Evolutionary conservation across 2,329 filamentous ascomycete species (phyloP), one percentile per base, ranked within the genome.

Genomic region (Tolypocladium ovalisporum): DNA sequence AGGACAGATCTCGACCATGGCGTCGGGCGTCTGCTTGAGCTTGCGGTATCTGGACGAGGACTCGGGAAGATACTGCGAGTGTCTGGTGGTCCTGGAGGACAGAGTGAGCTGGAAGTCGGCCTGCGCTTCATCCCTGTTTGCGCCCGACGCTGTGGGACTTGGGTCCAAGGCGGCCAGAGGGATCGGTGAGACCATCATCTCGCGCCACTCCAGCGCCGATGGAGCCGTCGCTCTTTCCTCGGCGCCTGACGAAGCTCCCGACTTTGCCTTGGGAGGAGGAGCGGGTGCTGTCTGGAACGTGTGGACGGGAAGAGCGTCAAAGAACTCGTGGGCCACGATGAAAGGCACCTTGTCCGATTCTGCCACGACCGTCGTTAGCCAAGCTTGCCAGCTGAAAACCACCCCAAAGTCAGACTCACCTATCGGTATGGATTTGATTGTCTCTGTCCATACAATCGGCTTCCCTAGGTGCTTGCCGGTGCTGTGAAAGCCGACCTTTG

Each of bases 271-370:
- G 32, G 56, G 55, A 29, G 58, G 53, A 36, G 57, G 36, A 34
- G 76, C 70, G 7, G 73, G 69, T 54, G 93, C 80, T 17, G 89
- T 87, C 71, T 97, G 88, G 70, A 99, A 99, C 60, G 90, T 86
- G 71, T 99, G 92, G 64, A 99, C 97, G 37, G 94, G 94, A 0
- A 99, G 85, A 2, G 94, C 94, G 65, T 99, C 94, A 75, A 99
- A 99, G 78, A 99, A 97, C 70, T 99, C 94, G 70, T 99, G 94
- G 5, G 94, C 94, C 54, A 97, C 83, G 60, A 99, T 96, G 71
- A 97, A 95, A 1, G 94, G 93, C 27, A 86, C 89, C 68, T 88
- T 89, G 59, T 81, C 79, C 27, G 84, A 73, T 60, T 83, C 85
- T 86, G 63, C 29, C 39, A 35, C 9, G 10, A 36, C 3, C 3